Conservation (phyloP, 2,329 filamentous ascomycete genomes). For the Thelonectria olida region DNA sequence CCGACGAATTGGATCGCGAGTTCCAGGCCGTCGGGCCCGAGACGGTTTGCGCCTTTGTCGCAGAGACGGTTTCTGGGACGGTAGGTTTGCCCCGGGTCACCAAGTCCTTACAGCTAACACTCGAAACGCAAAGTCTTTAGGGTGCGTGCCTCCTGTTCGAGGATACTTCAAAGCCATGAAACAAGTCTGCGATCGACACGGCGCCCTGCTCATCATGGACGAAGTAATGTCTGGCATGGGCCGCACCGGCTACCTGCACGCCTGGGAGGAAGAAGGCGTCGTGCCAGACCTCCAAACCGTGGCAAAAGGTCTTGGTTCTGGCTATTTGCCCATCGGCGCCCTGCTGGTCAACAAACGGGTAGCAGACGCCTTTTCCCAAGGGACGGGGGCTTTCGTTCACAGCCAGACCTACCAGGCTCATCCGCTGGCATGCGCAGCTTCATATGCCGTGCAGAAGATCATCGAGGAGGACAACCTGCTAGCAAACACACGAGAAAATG, state of each 20-base stretch:
- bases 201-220: conserved; percentile 63
- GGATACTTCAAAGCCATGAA: conserved; percentile 65
- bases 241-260: conserved; percentile 67
- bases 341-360: conserved; percentile 23
- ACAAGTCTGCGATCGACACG: conserved; percentile 63
- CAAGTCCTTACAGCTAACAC: conserved; percentile 25
- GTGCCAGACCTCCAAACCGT: conserved; percentile 71
- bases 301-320: conserved; percentile 68
- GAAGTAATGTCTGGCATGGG: conserved; percentile 77
- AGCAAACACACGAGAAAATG: conserved; percentile 18
- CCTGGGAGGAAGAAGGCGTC: conserved; percentile 67
- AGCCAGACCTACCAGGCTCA: conserved; percentile 64
- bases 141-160: conserved; percentile 22
- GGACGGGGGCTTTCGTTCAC: conserved; percentile 56
- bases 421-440: conserved; percentile 50
- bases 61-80: conserved; percentile 33
- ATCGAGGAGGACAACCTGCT: conserved; percentile 29
- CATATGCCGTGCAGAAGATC: conserved; percentile 46
- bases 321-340: conserved; percentile 28
- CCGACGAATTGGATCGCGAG: conserved; percentile 29
- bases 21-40: conserved; percentile 25
- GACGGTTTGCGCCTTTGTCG: conserved; percentile 33
- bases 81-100: not conserved
- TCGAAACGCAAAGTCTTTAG: conserved; percentile 19
- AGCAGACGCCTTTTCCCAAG: conserved; percentile 16